Base-by-base conservation (phyloP, 208 protist genomes). In the Crithidia expoeki region DNA sequence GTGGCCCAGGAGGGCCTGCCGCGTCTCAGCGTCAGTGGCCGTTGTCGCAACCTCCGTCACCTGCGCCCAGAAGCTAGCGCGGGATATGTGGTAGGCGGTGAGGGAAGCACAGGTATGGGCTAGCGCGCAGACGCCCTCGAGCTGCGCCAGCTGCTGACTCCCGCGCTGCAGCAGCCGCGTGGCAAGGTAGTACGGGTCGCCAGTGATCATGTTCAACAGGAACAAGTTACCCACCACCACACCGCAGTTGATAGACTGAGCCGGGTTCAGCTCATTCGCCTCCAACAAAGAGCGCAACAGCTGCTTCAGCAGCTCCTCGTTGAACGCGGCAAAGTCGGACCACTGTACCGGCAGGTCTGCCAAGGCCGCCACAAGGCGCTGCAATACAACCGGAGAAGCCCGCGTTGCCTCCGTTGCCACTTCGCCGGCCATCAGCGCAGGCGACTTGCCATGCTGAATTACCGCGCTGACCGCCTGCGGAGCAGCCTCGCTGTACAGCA, bases 161-260 rank as follows among this genome's bases (percentile, higher is more conserved):
- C 82, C 80, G 50, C 80, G 81, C 78, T 88, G 75, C 42, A 95
- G 68, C 68, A 95, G 69, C 12, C 82, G 68, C 10, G 74, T 73
- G 25, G 85, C 88, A 21, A 95, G 64, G 52, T 80, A 76, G 68
- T 93, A 95, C 23, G 90, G 90, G 60, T 95, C 90, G 28, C 88
- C 88, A 16, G 79, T 58, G 38, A 93, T 57, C 50, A 93, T 77
- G 42, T 67, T 46, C 23, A 79, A 60, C 16, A 69, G 57, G 51
- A 92, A 93, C 33, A 93, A 62, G 51, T 81, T 71, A 25, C 85
- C 90, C n/a, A 90, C 44, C 1, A 83, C 68, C 7, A 74, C 59
- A 33, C 88, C 90, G 73, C 85, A 90, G 72, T 93, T 93, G 44
- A 74, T 57, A 4, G 80, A 76, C 53, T 77, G 72, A 16, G 74